Conservation (phyloP, 441 rosid genomes). For the Biscutella auriculata region DNA sequence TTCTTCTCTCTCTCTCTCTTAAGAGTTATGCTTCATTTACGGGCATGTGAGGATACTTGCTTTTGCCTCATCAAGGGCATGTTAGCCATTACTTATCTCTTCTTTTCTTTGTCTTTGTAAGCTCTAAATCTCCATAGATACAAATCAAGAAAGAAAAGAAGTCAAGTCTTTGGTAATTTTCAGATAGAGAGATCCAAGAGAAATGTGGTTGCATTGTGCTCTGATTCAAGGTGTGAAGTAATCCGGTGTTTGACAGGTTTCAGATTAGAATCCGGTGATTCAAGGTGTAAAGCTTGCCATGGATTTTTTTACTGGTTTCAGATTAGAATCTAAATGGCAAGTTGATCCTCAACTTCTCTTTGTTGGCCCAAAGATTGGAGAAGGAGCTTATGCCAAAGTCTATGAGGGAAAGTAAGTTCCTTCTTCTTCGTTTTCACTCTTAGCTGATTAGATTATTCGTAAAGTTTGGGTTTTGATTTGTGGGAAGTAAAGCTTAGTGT, state of each 20-base stretch:
- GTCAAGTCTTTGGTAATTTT: conserved; percentile 5
- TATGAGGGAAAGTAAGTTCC: conserved; percentile 58
- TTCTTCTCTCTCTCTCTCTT: conserved; percentile 19
- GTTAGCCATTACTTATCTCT: conserved; percentile 29
- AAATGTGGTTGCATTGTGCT: conserved; percentile 21
- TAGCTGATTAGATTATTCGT: background rate
- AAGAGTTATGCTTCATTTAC: conserved; percentile 17
- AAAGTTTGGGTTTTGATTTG: conserved; percentile 13
- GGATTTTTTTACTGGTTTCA: conserved; percentile 47
- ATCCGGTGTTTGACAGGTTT: conserved; percentile 9
- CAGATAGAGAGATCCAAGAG: conserved; percentile 14
- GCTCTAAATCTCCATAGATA: conserved; percentile 24
- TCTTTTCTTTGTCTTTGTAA: conserved; percentile 18
- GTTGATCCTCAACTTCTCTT: conserved; percentile 54
- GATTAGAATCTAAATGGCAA: conserved; percentile 44
- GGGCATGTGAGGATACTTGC: conserved; percentile 40
- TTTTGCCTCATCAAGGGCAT: conserved; percentile 29
- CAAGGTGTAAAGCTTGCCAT: conserved; percentile 29
- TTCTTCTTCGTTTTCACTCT: background rate
- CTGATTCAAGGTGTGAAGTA: conserved; percentile 9
- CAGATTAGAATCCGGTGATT: no score
- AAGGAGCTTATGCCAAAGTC: conserved; percentile 67
- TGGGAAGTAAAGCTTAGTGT: conserved; percentile 3
- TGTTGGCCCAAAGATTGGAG: conserved; percentile 61
- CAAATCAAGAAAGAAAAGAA: background rate